A percentile compares a stretch with the other conserved stretches of the same genome.
phyloP scores from a whole-genome alignment of 257 asterid species.

The Jasminum sambac region DNA sequence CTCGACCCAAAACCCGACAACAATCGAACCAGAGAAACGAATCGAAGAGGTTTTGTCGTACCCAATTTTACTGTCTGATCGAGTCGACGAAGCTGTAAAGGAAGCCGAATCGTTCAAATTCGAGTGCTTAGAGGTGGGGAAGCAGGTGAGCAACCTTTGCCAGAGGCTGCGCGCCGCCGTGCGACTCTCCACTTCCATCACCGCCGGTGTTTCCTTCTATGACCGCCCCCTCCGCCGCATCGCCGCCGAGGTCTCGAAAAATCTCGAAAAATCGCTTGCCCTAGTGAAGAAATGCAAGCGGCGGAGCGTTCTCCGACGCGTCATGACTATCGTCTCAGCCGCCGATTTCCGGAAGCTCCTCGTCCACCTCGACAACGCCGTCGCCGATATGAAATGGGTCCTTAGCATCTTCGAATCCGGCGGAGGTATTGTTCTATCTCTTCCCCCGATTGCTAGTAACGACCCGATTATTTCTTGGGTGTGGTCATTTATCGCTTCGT shows the following conservation, averaged over 20 bases:
- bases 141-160: conserved; percentile 53
- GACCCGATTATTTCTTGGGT: conserved; percentile 86
- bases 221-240: conserved; percentile 78
- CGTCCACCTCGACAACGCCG: conserved; percentile 52
- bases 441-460: conserved; percentile 85
- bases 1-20: conserved; percentile 33
- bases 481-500: conserved; percentile 74
- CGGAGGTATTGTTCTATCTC: conserved; percentile 68
- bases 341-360: conserved; percentile 70
- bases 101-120: conserved; percentile 57
- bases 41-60: conserved; percentile 45
- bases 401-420: conserved; percentile 55
- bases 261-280: conserved; percentile 50
- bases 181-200: conserved; percentile 48
- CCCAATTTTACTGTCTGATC: conserved; percentile 51
- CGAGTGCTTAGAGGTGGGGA: conserved; percentile 59
- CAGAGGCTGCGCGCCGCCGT: conserved; percentile 66
- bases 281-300: conserved; percentile 69
- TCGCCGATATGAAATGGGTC: conserved; percentile 76
- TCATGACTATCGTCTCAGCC: conserved; percentile 63
- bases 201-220: conserved; percentile 51
- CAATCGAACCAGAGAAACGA: conserved; percentile 41
- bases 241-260: conserved; percentile 49
- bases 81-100: conserved; percentile 39
- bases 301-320: conserved; percentile 56